phyloP scores from a whole-genome alignment of 306 rosid genomes.

The Vachellia pachyceras region DNA sequence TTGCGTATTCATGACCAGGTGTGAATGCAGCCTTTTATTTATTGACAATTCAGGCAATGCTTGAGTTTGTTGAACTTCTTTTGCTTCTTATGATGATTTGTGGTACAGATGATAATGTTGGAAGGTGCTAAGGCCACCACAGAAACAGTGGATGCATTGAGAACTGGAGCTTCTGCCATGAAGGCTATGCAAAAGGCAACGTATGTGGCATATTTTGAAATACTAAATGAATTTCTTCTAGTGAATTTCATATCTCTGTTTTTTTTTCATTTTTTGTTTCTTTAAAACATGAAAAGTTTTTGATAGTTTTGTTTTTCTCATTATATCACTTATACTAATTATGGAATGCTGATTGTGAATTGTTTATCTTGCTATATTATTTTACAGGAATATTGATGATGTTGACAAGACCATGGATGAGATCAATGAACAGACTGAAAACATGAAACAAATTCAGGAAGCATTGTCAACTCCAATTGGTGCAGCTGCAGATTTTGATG shows the following conservation, averaged over 20 bases:
- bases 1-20: slow-evolving; percentile 99
- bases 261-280: too few relatives aligned
- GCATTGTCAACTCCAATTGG: slow-evolving; percentile 93
- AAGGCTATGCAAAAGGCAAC: slow-evolving; percentile 99
- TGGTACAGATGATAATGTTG: slow-evolving; percentile 88
- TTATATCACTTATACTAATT: background rate
- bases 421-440: slow-evolving; percentile 97
- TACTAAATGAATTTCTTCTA: background rate
- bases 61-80: slow-evolving; percentile 12
- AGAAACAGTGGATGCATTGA: slow-evolving; percentile 95
- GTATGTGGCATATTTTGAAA: slow-evolving; percentile 49
- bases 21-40: slow-evolving; percentile 25
- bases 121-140: slow-evolving; percentile 99
- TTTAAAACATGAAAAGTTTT: background rate
- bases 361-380: slow-evolving; percentile 22
- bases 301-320: background rate
- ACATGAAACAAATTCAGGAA: slow-evolving; percentile 98
- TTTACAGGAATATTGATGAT: slow-evolving; percentile 88
- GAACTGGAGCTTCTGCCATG: slow-evolving; percentile 96
- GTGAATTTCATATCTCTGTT: background rate
- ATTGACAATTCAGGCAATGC: background rate
- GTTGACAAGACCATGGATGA: slow-evolving; percentile 99
- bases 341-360: slow-evolving; percentile 29
- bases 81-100: slow-evolving; percentile 29
- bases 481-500: slow-evolving; percentile 90